Evolutionary conservation across 768 basidiomycete species (phyloP).

Genomic region (Pholiota molesta): DNA sequence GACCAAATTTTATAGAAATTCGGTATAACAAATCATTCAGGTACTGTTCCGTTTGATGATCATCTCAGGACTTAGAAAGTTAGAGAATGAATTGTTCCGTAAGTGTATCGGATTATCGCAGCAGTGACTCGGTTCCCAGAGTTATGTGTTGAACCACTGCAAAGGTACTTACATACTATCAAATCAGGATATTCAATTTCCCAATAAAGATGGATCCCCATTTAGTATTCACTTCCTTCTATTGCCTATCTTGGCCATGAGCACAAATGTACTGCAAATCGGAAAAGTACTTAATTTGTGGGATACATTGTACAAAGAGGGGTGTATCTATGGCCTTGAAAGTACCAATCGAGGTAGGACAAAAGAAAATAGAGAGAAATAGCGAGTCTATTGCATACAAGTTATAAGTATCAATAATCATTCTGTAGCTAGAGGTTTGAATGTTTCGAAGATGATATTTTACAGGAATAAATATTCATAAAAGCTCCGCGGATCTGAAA

Average conservation of each 20-base stretch:
- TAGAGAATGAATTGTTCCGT: too few relatives aligned
- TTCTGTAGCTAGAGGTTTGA: neutral
- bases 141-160: too few relatives aligned
- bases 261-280: neutral
- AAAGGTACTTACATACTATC: neutral
- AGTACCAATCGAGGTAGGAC: neutral
- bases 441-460: neutral
- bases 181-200: neutral
- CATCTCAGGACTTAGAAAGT: too few relatives aligned
- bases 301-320: neutral
- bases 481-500: slow-evolving; percentile 24
- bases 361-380: neutral
- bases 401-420: neutral
- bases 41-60: too few relatives aligned
- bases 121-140: too few relatives aligned
- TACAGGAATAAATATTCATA: slow-evolving; percentile 33
- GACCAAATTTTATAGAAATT: too few relatives aligned
- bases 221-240: neutral
- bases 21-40: too few relatives aligned
- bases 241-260: too few relatives aligned
- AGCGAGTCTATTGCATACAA: neutral
- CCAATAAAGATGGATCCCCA: neutral
- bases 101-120: too few relatives aligned
- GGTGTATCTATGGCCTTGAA: neutral
- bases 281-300: neutral